Base-by-base conservation (phyloP, 371 early-diverging fungal genomes). In the Saksenaea oblongispora region DNA sequence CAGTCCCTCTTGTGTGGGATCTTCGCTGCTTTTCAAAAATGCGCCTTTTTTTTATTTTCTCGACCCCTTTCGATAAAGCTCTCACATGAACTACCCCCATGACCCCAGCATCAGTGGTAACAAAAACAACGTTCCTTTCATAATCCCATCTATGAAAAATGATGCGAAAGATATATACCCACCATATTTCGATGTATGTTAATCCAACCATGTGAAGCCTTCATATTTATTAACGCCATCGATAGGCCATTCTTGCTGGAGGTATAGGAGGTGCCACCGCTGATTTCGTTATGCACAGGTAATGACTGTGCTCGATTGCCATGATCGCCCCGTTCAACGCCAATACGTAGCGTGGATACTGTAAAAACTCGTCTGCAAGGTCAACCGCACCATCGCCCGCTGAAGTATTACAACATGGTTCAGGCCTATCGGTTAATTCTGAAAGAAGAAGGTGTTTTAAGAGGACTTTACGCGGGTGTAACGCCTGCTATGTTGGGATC, bases 321-420 rank as follows among this genome's bases (percentile, higher is more conserved):
- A 13, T 37, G n/a, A 58, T 34, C 22, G 37, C 18, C 37, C 58
- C 2, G 9, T 13, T 22, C 11, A 55, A 39, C n/a, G 26, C 39
- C 34, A 10, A 34, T 51, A 54, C 14, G 41, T 69, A 86, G 87
- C 62, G 84, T 87, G 24, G 93, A 93, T 72, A 91, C 91, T 7
- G 89, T 93, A 57, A 93, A 93, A 69, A 93, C 93, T 15, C 81
- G 91, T 34, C 67, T 92, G 61, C 89, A 88, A 65, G 87, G 89
- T 24, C 87, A 88, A 65, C 86, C 86, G 5, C 76, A 83, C 56
- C 72, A 66, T 54, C 69, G 77, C 58, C 76, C 84, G 14, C 73
- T 76, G 34, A 86, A 89, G 62, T 90, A 87, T 63, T 70, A 75
- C 58, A 86, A 80, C 65, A 88, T 91, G 83, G 64, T 84, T 13